Base-by-base conservation (phyloP, 2,329 filamentous ascomycete species). In the Diaporthe vaccinii region DNA sequence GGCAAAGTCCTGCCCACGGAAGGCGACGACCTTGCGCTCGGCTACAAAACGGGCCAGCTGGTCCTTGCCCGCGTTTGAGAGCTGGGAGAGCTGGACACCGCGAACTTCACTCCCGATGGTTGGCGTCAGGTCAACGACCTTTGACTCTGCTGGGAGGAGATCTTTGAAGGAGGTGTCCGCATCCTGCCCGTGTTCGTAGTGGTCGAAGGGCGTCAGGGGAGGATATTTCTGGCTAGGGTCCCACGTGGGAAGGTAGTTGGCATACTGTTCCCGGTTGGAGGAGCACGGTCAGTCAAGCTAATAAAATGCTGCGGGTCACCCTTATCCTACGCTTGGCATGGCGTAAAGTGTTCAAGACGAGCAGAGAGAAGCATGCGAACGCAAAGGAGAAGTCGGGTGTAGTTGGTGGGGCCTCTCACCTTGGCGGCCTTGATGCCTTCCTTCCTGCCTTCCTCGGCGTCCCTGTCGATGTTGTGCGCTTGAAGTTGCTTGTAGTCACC, bases 41-140 rank as follows among this genome's bases (percentile, higher is more conserved):
- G 92, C 90, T 25, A 94, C 91, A 72, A 93, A 90, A 7, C 92
- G 87, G 1, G 93, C 93, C 25, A 95, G 85, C 81, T 94, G 91
- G 80, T 94, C 91, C 81, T 93, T 93, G 76, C 90, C 92, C 51
- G 90, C 89, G 49, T 89, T 83, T 68, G 84, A 89, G 31, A 94
- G 86, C 79, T 89, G 86, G 85, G 89, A 92, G 65, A 95, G 84
- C 82, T 94, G 92, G 41, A 94, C 86, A 34, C 92, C 92, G n/a
- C 84, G 85, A 41, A 95, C 86, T 81, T 94, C 92, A 59, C 90
- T 90, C 72, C 93, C 93, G 76, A 93, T 94, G 69, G 89, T 90
- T 7, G 91, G 91, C 12, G 92, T 94, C 55, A 94, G 82, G 36
- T 94, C 86, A 31, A 85, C 86, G n/a, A 90, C 83, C 57, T 87